Percentiles rank a stretch among this genome's conserved stretches.
These are phyloP conservation scores for Moniliophthora roreri DNA, from an alignment of 1,284 basidiomycete genomes.

Conservation along the genomic window DNA sequence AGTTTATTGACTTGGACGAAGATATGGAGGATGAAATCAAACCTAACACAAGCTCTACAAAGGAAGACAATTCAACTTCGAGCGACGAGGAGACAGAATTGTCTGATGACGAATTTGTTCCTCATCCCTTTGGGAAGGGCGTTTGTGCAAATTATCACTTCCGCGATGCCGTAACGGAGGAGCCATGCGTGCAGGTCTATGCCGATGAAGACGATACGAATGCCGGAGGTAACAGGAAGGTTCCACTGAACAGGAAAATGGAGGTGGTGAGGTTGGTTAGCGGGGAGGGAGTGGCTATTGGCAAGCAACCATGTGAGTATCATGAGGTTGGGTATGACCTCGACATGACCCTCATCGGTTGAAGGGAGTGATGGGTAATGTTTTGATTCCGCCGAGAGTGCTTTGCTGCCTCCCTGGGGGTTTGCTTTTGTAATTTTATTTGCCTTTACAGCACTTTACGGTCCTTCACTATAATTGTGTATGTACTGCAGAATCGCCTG, in stretches of 20 bases:
- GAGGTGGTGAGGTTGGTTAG: constrained; percentile 45
- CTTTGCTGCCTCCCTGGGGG: too few species aligned
- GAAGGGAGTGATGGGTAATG: too few species aligned
- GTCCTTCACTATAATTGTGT: too few species aligned
- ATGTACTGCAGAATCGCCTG: too few species aligned
- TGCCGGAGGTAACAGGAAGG: constrained; percentile 15
- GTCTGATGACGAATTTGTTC: constrained; percentile 66
- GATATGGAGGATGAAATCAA: constrained; percentile 19
- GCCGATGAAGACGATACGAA: not conserved
- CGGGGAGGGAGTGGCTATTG: constrained; percentile 74
- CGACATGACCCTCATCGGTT: constrained; percentile 4
- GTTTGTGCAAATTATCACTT: constrained; percentile 61
- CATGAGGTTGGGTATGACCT: constrained; percentile 34
- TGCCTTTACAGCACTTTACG: too few species aligned
- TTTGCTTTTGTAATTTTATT: too few species aligned
- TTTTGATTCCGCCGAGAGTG: too few species aligned
- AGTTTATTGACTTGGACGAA: constrained; percentile 19
- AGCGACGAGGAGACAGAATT: constrained; percentile 21
- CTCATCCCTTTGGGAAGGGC: constrained; percentile 66
- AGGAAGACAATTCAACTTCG: not conserved
- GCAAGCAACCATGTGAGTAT: constrained; percentile 67
- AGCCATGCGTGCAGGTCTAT: constrained; percentile 46
- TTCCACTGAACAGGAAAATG: constrained; percentile 25
- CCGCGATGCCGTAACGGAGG: constrained; percentile 54
- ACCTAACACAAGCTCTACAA: too few species aligned